Evolutionary conservation across 495 filamentous ascomycete species (phyloP).

Genomic region (Rostrohypoxylon terebratum): DNA sequence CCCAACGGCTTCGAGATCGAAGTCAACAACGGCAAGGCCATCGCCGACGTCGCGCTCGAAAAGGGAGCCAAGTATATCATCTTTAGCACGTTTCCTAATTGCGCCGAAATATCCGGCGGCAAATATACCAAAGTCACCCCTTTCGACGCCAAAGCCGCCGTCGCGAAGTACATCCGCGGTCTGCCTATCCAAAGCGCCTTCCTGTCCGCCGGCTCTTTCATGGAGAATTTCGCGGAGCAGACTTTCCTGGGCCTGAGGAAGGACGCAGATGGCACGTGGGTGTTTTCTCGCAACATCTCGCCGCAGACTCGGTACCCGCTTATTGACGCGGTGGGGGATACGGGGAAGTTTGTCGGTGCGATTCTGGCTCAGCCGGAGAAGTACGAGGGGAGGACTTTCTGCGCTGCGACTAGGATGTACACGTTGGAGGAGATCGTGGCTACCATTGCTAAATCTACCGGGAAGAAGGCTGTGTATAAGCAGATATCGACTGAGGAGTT

Average conservation of each 20-base stretch:
- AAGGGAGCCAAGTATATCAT: conserved; percentile 62
- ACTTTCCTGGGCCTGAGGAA: conserved; percentile 47
- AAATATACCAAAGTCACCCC: conserved; percentile 51
- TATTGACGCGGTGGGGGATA: conserved; percentile 60
- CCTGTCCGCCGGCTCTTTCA: conserved; percentile 58
- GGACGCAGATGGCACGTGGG: conserved; percentile 49
- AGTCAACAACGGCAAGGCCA: conserved; percentile 55
- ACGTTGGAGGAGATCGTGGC: conserved; percentile 53
- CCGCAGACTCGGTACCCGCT: conserved; percentile 53
- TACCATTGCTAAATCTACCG: conserved; percentile 55
- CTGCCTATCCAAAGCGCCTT: conserved; percentile 60
- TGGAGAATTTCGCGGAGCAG: conserved; percentile 59
- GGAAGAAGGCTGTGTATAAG: conserved; percentile 61
- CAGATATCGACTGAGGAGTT: conserved; percentile 58
- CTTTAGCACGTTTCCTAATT: conserved; percentile 59
- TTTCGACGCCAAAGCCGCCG: conserved; percentile 61
- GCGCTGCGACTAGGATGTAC: conserved; percentile 55
- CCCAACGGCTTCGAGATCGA: conserved; percentile 53
- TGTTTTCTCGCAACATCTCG: conserved; percentile 46
- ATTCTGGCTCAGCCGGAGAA: conserved; percentile 64
- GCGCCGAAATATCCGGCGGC: conserved; percentile 51
- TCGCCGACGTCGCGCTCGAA: conserved; percentile 61
- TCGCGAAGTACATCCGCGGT: conserved; percentile 57
- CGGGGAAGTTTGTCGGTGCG: conserved; percentile 65
- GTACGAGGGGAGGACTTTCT: conserved; percentile 61